Conservation (phyloP, 2,329 filamentous ascomycete genomes). For the Orbilia blumenaviensis region DNA sequence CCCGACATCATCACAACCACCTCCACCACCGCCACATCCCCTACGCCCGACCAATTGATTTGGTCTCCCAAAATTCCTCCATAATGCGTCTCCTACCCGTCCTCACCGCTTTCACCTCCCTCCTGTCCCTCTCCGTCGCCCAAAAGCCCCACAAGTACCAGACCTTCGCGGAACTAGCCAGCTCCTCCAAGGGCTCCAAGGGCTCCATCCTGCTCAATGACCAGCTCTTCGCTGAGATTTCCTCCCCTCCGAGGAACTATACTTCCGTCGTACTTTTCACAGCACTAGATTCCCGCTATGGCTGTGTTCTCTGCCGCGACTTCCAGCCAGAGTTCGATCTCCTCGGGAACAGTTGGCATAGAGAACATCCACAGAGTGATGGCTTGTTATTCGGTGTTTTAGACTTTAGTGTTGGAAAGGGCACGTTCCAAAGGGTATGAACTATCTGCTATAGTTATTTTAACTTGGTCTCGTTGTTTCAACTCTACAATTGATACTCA, state of each 20-base stretch:
- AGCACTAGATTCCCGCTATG: conserved; percentile 81
- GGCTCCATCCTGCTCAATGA: conserved; percentile 73
- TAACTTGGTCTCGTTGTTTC: neutral
- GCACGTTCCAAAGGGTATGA: conserved; percentile 74
- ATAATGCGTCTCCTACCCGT: conserved; percentile 49
- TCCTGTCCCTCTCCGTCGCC: conserved; percentile 45
- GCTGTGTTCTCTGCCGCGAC: conserved; percentile 84
- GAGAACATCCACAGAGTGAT: conserved; percentile 78
- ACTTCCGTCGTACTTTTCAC: conserved; percentile 83
- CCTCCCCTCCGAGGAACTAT: conserved; percentile 81
- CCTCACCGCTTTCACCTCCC: conserved; percentile 38
- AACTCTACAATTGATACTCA: conserved; percentile 47
- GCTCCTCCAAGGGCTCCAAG: conserved; percentile 52
- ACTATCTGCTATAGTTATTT: neutral
- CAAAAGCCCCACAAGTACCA: conserved; percentile 52
- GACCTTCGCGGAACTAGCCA: conserved; percentile 51
- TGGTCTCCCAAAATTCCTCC: conserved; percentile 15
- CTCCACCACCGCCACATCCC: conserved; percentile 5
- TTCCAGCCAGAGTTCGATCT: conserved; percentile 96
- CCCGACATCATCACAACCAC: neutral
- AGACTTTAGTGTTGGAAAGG: conserved; percentile 85
- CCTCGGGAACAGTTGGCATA: conserved; percentile 83
- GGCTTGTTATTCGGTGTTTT: conserved; percentile 81
- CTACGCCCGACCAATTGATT: conserved; percentile 47
- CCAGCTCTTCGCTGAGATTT: conserved; percentile 77